These are phyloP conservation scores for Cryptosporidium muris DNA, from an alignment of 169 alveolate genomes.

Conservation along the genomic window DNA sequence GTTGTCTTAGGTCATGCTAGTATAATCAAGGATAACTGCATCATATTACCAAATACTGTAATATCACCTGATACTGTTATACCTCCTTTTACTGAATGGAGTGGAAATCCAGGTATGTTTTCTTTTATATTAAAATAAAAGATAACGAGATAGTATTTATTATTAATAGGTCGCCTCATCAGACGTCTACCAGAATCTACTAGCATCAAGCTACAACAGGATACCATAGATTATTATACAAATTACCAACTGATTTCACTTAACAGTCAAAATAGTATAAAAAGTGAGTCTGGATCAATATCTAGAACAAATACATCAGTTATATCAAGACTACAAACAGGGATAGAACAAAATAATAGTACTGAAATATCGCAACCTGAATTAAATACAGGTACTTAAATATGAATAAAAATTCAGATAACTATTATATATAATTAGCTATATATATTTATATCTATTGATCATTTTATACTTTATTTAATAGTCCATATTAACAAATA, in stretches of 20 bases:
- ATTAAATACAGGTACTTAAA: neutral
- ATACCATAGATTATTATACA: conserved; percentile 65
- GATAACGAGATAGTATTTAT: too few species aligned
- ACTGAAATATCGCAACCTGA: neutral
- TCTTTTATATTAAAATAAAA: too few species aligned
- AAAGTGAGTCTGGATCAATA: conserved; percentile 7
- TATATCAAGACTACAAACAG: conserved; percentile 33
- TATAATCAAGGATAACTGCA: conserved; percentile 79
- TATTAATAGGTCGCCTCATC: conserved; percentile 5
- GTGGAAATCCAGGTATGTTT: conserved; percentile 85
- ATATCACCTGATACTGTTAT: conserved; percentile 85
- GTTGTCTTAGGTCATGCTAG: conserved; percentile 74
- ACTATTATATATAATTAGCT: too few species aligned
- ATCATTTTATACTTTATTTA: neutral
- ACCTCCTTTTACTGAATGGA: conserved; percentile 85
- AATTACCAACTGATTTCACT: conserved; percentile 72
- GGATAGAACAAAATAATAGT: neutral
- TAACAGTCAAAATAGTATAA: neutral
- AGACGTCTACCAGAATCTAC: conserved; percentile 81
- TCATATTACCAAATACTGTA: conserved; percentile 79
- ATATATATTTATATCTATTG: too few species aligned
- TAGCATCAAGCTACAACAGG: conserved; percentile 69
- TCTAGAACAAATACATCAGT: conserved; percentile 23
- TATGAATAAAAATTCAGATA: too few species aligned
- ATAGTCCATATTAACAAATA: neutral